A percentile compares a stretch with the other conserved stretches of the same genome.
phyloP scores from a whole-genome alignment of 345 rosid species.

The Noccaea caerulescens region DNA sequence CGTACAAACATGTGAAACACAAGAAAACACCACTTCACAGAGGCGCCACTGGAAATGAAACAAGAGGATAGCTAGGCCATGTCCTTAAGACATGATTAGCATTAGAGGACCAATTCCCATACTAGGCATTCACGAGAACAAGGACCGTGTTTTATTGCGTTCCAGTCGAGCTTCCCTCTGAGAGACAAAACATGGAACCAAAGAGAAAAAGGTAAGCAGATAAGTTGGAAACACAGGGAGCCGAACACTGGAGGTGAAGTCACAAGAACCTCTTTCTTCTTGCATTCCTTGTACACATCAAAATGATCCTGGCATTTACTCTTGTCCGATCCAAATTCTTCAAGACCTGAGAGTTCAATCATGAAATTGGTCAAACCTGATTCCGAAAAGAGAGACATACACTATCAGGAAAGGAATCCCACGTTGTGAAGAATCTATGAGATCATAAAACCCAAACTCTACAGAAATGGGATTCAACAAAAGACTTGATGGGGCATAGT shows the following conservation, averaged over 20 bases:
- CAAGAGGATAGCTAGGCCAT: constrained; percentile 5
- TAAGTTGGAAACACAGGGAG: constrained; percentile 1
- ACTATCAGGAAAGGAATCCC: not conserved
- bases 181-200: constrained; percentile 17
- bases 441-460: not conserved
- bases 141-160: constrained; percentile 74
- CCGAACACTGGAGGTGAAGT: not conserved
- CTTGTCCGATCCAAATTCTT: constrained; percentile 81
- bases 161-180: constrained; percentile 98
- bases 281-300: constrained; percentile 93
- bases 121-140: constrained; percentile 63
- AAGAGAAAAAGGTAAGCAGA: constrained; percentile 5
- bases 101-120: constrained; percentile 2
- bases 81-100: constrained; percentile 6
- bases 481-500: not conserved
- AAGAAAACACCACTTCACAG: constrained; percentile 10
- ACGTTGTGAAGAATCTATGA: not conserved
- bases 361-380: constrained; percentile 3
- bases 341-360: constrained; percentile 64
- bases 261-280: constrained; percentile 79
- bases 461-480: not conserved
- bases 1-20: constrained; percentile 17
- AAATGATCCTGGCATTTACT: constrained; percentile 94
- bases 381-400: not conserved
- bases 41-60: constrained; percentile 20